These are phyloP conservation scores for Leucocoprinus leucothites DNA, from an alignment of 768 basidiomycete genomes.

Conservation along the genomic window DNA sequence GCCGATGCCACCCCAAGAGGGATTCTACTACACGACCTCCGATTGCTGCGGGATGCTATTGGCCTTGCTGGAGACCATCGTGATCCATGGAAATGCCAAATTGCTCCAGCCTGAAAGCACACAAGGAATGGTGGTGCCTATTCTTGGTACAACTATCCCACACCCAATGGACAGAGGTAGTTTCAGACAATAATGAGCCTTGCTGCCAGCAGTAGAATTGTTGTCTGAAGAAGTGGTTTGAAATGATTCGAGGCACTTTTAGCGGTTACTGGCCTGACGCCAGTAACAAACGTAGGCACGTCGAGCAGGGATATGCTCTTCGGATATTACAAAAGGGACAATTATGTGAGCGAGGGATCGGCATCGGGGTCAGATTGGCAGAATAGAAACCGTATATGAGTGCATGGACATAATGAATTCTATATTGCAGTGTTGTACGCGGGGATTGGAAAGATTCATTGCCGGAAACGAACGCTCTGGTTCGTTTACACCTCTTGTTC, in stretches of 20 bases:
- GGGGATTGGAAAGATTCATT: not conserved
- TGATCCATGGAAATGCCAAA: not conserved
- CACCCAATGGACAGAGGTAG: not conserved
- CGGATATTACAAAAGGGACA: constrained; percentile 4
- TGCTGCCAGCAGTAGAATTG: too few relatives aligned
- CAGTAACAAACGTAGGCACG: not conserved
- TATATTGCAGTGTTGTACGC: not conserved
- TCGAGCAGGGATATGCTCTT: not conserved
- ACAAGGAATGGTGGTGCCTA: not conserved
- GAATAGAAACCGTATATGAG: not conserved
- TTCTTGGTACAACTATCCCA: constrained; percentile 1
- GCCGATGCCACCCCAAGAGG: not conserved
- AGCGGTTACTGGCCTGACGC: too few relatives aligned
- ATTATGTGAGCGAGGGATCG: constrained; percentile 3
- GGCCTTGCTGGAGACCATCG: not conserved
- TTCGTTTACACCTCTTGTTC: not conserved
- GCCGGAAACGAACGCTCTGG: not conserved
- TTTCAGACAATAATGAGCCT: not conserved
- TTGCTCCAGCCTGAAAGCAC: not conserved
- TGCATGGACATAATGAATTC: too few relatives aligned
- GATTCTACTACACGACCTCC: not conserved
- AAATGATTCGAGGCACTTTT: too few relatives aligned
- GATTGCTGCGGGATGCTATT: constrained; percentile 3
- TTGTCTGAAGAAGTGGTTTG: too few relatives aligned
- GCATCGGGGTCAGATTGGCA: not conserved